Percentiles rank a stretch among this genome's conserved stretches.
phyloP scores from a whole-genome alignment of 192 early-diverging fungal species.

The Cetraspora pellucida region DNA sequence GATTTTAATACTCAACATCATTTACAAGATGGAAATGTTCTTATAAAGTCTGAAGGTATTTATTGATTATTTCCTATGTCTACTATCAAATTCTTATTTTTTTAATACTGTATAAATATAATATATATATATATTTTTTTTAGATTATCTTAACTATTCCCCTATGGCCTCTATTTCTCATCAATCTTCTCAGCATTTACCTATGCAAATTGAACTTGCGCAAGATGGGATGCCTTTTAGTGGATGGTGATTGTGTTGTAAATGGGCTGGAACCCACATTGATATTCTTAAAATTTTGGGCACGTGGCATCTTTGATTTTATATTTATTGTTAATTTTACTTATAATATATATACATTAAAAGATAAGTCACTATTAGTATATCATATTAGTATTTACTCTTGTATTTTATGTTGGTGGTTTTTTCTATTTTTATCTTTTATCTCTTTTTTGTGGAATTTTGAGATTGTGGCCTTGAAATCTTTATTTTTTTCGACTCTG shows the following conservation, averaged over 20 bases:
- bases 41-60: slow-evolving; percentile 18
- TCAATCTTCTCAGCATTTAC: slow-evolving; percentile 17
- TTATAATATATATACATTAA: too few species aligned
- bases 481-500: too few species aligned
- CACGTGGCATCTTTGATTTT: background rate
- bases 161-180: slow-evolving; percentile 1
- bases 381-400: too few species aligned
- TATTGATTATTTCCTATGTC: background rate
- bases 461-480: too few species aligned
- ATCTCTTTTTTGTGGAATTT: too few species aligned
- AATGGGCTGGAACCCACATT: slow-evolving; percentile 9
- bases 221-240: slow-evolving; percentile 22
- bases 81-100: background rate
- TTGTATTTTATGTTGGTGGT: too few species aligned
- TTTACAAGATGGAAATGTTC: slow-evolving; percentile 10
- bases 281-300: background rate
- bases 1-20: slow-evolving; percentile 19
- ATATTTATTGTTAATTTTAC: background rate
- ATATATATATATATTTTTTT: background rate
- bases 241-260: slow-evolving; percentile 11
- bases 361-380: too few species aligned
- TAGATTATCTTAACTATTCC: slow-evolving; percentile 17
- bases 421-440: too few species aligned
- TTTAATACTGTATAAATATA: background rate
- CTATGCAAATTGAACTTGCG: slow-evolving; percentile 10